Evolutionary conservation across 192 early-diverging fungal genomes (phyloP), one percentile per base, ranked within the genome.

Genomic region (Podila epicladia): DNA sequence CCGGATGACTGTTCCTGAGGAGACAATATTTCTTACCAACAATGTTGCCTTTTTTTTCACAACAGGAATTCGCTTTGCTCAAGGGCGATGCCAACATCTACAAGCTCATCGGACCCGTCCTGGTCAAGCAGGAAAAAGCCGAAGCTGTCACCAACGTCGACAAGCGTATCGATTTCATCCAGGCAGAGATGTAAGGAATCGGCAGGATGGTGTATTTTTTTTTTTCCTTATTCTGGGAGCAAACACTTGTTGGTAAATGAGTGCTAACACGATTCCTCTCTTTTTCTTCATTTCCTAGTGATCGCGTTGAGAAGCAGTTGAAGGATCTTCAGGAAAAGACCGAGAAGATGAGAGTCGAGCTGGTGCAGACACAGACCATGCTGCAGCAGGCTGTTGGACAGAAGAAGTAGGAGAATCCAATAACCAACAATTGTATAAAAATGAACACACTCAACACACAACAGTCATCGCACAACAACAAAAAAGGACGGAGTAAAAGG

Each of bases 61-160:
- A 93, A 9, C 68, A 95, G 89, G 98, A 99, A 89, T 97, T 99
- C 82, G 89, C 92, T 69, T 65, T 89, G 24, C 82, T 99, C 65
- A 90, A 94, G 37, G 89, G 91, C 29, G 93, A 93, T 58, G 86
- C 96, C 33, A 93, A 90, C 60, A 92, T 99, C 24, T 99, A 95
- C 89, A 99, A 99, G 76, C 85, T 99, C 63, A 94, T 97, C 69
- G 98, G 98, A 0, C 98, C 98, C 28, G 97, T 97, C 15, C 86
- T 99, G 31, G 94, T 98, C 13, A 97, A 94, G 85, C 97, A 99
- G 82, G 97, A 97, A 5, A 89, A 87, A 67, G 58, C 83, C 8
- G 98, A 99, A 80, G 96, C 98, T 13, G 82, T 72, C 20, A 80
- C 88, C 13, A 98, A 99, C 75, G 96, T 99, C 20, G 89, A 94